Evolutionary conservation across 768 basidiomycete species (phyloP).

Genomic region (Pisolithus orientalis): DNA sequence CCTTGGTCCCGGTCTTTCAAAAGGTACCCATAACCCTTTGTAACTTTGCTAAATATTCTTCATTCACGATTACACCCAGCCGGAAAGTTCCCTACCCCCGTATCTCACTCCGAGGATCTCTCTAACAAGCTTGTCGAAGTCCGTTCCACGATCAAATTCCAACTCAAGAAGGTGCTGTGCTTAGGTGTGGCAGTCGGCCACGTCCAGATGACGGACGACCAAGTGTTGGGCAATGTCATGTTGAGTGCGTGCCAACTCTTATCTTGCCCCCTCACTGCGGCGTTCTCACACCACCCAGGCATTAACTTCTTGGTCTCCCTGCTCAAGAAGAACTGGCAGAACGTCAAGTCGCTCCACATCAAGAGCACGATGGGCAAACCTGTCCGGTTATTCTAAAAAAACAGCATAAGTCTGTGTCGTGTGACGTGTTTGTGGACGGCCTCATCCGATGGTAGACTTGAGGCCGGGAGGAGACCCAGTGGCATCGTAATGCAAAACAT

Average conservation of each 20-base stretch:
- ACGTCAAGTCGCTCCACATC: slow-evolving; percentile 97
- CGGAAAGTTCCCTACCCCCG: slow-evolving; percentile 98
- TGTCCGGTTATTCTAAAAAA: slow-evolving; percentile 77
- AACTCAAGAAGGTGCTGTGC: slow-evolving; percentile 98
- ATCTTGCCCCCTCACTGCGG: neutral
- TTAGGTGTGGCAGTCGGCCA: slow-evolving; percentile 98
- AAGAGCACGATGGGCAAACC: slow-evolving; percentile 99
- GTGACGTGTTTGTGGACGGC: slow-evolving; percentile 2
- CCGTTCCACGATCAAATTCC: slow-evolving; percentile 99
- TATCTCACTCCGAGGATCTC: slow-evolving; percentile 89
- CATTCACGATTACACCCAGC: slow-evolving; percentile 41
- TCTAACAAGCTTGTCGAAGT: slow-evolving; percentile 89
- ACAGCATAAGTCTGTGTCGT: neutral
- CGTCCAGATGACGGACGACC: slow-evolving; percentile 95
- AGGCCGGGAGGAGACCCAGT: slow-evolving; percentile 17
- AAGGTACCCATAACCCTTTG: slow-evolving; percentile 49
- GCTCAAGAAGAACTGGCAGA: slow-evolving; percentile 99
- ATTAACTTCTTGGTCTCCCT: slow-evolving; percentile 99
- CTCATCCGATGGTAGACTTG: slow-evolving; percentile 11
- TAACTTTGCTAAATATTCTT: neutral
- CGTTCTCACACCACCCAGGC: slow-evolving; percentile 39
- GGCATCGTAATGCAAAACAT: slow-evolving; percentile 76
- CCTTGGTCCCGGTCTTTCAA: slow-evolving; percentile 98
- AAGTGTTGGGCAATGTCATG: slow-evolving; percentile 97
- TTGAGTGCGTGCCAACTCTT: slow-evolving; percentile 52